Evolutionary conservation across 805 yeast species (phyloP).

Genomic region (Candida peoriensis): DNA sequence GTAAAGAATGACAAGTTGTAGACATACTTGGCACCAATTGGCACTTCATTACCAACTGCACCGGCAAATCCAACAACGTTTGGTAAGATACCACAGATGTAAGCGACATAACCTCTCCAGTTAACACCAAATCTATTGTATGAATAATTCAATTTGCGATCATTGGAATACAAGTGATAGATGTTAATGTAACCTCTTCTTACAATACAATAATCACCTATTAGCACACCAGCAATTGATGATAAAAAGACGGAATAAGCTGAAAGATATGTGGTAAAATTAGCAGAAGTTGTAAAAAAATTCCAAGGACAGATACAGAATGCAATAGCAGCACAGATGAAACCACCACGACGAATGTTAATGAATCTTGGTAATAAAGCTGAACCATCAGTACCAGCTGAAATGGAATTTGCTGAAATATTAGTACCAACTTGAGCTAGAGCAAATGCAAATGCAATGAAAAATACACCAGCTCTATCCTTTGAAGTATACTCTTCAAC

Average conservation of each 20-base stretch:
- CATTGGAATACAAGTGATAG: constrained; percentile 56
- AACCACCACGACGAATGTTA: constrained; percentile 77
- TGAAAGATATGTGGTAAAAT: constrained; percentile 72
- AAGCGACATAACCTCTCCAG: constrained; percentile 83
- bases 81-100: constrained; percentile 74
- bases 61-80: constrained; percentile 87
- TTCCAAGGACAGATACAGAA: constrained; percentile 82
- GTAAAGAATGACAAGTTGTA: constrained; percentile 72
- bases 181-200: constrained; percentile 67
- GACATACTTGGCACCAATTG: constrained; percentile 70
- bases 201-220: constrained; percentile 63
- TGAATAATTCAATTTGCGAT: constrained; percentile 42
- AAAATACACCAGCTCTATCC: constrained; percentile 75
- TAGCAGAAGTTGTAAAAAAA: constrained; percentile 60
- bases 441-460: constrained; percentile 65
- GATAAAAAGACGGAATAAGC: constrained; percentile 82
- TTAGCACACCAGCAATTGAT: constrained; percentile 74
- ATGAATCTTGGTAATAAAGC: constrained; percentile 59
- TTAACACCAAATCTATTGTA: constrained; percentile 62
- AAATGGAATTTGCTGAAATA: constrained; percentile 64
- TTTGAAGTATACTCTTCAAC: constrained; percentile 51
- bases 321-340: constrained; percentile 67
- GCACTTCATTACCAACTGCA: constrained; percentile 72
- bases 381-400: constrained; percentile 70
- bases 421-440: constrained; percentile 77